Evolutionary conservation across 163 green algal species (phyloP).

Genomic region (Chlorella variabilis): DNA sequence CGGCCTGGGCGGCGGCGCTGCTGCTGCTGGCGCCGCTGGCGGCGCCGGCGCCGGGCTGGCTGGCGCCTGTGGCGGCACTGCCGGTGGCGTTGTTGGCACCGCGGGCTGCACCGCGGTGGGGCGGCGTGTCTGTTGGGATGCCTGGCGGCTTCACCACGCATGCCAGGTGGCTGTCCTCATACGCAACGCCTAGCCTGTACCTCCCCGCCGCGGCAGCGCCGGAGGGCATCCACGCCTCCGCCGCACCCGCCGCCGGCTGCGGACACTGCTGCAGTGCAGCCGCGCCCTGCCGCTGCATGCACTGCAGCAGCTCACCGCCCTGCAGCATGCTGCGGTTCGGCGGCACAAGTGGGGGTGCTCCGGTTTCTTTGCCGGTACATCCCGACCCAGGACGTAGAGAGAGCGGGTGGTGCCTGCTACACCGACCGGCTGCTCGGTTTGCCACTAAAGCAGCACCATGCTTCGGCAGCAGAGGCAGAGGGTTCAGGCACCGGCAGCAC

Average conservation of each 20-base stretch:
- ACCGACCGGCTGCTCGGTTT: too few species aligned
- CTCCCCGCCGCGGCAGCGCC: neutral
- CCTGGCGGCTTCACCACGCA: slow-evolving; percentile 64
- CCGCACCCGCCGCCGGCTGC: neutral
- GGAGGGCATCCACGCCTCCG: neutral
- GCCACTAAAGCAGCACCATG: too few species aligned
- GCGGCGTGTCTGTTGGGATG: neutral
- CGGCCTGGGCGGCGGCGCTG: neutral
- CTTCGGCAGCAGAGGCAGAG: too few species aligned
- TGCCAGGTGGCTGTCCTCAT: slow-evolving; percentile 70
- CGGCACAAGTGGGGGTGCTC: too few species aligned
- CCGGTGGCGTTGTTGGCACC: too few species aligned
- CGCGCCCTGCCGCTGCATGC: neutral
- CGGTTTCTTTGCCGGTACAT: too few species aligned
- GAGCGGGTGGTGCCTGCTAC: too few species aligned
- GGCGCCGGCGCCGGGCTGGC: neutral
- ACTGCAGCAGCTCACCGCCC: slow-evolving; percentile 29
- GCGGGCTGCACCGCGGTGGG: neutral
- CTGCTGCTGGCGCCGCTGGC: neutral
- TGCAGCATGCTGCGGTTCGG: neutral
- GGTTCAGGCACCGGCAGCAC: too few species aligned
- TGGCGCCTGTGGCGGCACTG: neutral
- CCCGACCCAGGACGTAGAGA: too few species aligned
- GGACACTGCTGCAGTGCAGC: neutral
- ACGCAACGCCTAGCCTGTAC: slow-evolving; percentile 43